A percentile compares a stretch with the other conserved stretches of the same genome.
phyloP scores from a whole-genome alignment of 164 flowering plant genomes.

The Nelumbo lutea region DNA sequence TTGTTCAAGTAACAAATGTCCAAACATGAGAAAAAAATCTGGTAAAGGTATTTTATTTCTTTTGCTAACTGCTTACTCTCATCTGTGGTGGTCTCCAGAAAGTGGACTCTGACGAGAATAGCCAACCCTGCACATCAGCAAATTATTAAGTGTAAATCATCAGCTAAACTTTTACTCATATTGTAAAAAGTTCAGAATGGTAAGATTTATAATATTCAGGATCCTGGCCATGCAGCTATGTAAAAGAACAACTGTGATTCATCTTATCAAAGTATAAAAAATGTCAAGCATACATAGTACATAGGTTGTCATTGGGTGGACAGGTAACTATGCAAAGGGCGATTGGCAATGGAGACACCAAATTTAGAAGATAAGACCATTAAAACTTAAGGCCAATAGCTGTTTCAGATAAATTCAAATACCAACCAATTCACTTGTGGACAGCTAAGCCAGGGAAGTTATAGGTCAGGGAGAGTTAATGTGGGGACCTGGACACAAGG shows the following conservation, averaged over 20 bases:
- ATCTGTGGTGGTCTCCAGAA: conserved; percentile 98
- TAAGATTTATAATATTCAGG: neutral
- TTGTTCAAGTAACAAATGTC: too few relatives aligned
- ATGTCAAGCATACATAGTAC: too few relatives aligned
- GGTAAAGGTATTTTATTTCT: neutral
- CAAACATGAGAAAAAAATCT: neutral
- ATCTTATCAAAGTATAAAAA: neutral
- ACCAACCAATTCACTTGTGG: too few relatives aligned
- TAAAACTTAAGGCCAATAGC: too few relatives aligned
- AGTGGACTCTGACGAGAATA: conserved; percentile 72
- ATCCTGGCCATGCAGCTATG: neutral
- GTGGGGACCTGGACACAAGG: too few relatives aligned
- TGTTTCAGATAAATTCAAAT: too few relatives aligned
- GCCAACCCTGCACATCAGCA: conserved; percentile 77
- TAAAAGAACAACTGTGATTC: neutral
- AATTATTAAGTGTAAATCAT: neutral
- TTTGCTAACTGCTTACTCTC: conserved; percentile 44
- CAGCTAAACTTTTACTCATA: conserved; percentile 8
- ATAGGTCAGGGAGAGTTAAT: too few relatives aligned
- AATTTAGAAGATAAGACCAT: too few relatives aligned
- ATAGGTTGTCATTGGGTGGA: too few relatives aligned
- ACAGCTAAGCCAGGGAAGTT: too few relatives aligned
- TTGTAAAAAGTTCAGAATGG: neutral
- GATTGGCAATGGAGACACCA: too few relatives aligned
- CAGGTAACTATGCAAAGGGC: too few relatives aligned